Percentiles rank a stretch among this genome's conserved stretches.
Evolutionary conservation across 2,329 filamentous ascomycete species (phyloP).

Genomic region (Hypoxylon sp.): DNA sequence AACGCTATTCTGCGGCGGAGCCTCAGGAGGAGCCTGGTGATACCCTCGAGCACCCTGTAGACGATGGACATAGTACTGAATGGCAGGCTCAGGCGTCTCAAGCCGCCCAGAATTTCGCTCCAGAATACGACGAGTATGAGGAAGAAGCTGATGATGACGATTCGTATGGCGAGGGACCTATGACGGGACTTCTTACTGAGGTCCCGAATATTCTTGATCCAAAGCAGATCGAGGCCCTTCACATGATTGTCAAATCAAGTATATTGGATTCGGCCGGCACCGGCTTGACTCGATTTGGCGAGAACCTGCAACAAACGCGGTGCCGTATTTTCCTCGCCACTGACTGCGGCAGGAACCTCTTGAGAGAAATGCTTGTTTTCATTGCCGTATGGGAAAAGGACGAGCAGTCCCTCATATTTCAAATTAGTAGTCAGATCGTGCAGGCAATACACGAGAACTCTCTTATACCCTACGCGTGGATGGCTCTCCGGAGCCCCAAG

Average conservation of each 20-base stretch:
- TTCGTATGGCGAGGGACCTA: constrained; percentile 82
- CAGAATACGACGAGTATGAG: constrained; percentile 68
- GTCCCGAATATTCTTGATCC: constrained; percentile 95
- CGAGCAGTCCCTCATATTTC: constrained; percentile 94
- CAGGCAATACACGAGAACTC: constrained; percentile 92
- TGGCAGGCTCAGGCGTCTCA: constrained; percentile 59
- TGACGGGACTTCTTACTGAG: constrained; percentile 89
- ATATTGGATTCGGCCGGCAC: constrained; percentile 87
- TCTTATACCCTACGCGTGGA: constrained; percentile 91
- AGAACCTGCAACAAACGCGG: constrained; percentile 90
- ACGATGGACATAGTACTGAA: constrained; percentile 52
- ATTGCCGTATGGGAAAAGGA: constrained; percentile 97
- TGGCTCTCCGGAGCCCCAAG: constrained; percentile 90
- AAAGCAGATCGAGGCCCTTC: constrained; percentile 93
- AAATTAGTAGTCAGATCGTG: constrained; percentile 96
- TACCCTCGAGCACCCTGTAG: constrained; percentile 58
- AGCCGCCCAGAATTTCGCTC: constrained; percentile 58
- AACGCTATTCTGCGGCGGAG: constrained; percentile 65
- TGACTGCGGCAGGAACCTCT: constrained; percentile 89
- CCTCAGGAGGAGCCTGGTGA: constrained; percentile 55
- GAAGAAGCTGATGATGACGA: constrained; percentile 75
- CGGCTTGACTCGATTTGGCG: constrained; percentile 74
- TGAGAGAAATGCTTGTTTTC: constrained; percentile 93
- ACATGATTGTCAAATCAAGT: constrained; percentile 97
- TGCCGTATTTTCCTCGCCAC: constrained; percentile 92